Evolutionary conservation across 1,284 basidiomycete species (phyloP), one percentile per base, ranked within the genome.

Genomic region (Bjerkandera adusta): DNA sequence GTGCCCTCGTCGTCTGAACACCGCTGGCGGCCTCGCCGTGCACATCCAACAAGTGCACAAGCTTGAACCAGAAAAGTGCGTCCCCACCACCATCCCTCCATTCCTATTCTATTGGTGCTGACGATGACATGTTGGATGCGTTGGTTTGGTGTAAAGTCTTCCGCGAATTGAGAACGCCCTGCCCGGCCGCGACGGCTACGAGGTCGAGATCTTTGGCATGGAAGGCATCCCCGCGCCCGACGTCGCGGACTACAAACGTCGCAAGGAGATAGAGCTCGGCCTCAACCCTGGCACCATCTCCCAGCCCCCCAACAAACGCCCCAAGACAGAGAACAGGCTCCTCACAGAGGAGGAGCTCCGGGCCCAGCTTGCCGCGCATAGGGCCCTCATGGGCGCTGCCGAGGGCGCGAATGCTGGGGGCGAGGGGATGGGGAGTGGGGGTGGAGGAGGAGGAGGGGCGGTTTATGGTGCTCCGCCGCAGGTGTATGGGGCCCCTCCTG

Each of bases 201-300:
- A 98, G 65, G 89, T 99, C 43, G 97, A 99, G 68, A 99, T 99
- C 49, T 99, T 98, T 61, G 96, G 97, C 21, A 99, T 99, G 97
- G 95, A 96, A 64, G 96, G 96, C 50, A 93, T 98, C 47, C 95
- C 95, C 4, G 89, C 88, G 5, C 89, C 91, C 30, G 96, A 97
- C 65, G 79, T 97, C 24, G 92, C 86, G 22, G 94, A 96, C 66
- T 99, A 96, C 79, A 94, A 92, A 64, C 86, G 91, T 48, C 83
- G 88, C 60, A 97, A 92, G 65, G 93, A 94, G 65, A 87, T 92
- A 51, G 93, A 96, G 63, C 79, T 92, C 8, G 94, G 94, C 32
- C 79, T 94, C 18, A 81, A 82, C 10, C 81, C 89, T 3, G 89
- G 88, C 1, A 81, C 87, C 2, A 90, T 89, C 49, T 82, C 82